A percentile compares a stretch with the other conserved stretches of the same genome.
These are phyloP conservation scores for Rhododendron vialii DNA, from an alignment of 148 eudicot genomes.

Conservation along the genomic window DNA sequence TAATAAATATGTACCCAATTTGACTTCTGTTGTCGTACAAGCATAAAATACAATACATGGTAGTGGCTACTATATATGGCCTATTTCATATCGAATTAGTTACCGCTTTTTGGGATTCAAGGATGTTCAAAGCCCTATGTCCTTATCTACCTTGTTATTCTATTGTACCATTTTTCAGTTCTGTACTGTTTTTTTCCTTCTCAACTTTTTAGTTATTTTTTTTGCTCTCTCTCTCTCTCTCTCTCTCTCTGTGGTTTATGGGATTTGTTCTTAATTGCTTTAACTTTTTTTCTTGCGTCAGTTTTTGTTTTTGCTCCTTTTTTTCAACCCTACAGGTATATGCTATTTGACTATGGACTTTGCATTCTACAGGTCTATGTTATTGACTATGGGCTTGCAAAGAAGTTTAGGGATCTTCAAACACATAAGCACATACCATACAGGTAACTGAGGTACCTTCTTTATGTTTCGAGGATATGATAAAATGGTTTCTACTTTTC, in stretches of 20 bases:
- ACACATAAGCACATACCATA: conserved; percentile 96
- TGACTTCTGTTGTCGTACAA: not conserved
- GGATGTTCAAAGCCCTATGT: not conserved
- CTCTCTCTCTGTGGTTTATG: not conserved
- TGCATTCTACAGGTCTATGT: conserved; percentile 70
- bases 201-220: not conserved
- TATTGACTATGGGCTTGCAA: conserved; percentile 94
- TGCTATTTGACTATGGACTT: conserved; percentile 80
- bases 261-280: not conserved
- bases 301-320: not conserved
- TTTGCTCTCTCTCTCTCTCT: not conserved
- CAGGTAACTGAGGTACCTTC: conserved; percentile 45
- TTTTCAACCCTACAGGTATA: conserved; percentile 51
- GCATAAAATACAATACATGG: not conserved
- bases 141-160: not conserved
- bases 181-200: not conserved
- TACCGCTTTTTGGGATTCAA: not conserved
- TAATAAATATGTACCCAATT: not conserved
- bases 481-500: not conserved
- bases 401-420: conserved; percentile 88
- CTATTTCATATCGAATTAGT: not conserved
- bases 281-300: not conserved
- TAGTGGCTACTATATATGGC: not conserved
- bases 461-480: not conserved
- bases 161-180: not conserved